Base-by-base conservation (phyloP, 176 grass and related monocot genomes). In the Typha latifolia region DNA sequence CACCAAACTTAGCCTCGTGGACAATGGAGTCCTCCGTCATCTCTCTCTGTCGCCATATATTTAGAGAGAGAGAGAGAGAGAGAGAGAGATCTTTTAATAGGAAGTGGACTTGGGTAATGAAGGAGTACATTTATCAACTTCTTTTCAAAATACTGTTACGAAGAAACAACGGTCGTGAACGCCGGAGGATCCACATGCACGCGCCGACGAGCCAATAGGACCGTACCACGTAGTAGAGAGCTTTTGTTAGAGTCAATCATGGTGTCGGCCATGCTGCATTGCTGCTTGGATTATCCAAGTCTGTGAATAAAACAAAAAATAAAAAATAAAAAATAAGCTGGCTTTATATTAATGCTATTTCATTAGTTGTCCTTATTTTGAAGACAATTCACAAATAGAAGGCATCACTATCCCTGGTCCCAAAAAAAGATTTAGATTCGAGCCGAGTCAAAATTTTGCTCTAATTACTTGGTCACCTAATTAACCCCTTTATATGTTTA, bases 61-160 rank as follows among this genome's bases (percentile, higher is more conserved):
- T 57, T 21, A 43, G 37, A 43, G 5, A 43, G 5, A 43, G 37
- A 43, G n/a, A 43, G 37, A 43, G 5, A 43, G 37, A 43, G 5
- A 43, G 37, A 43, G 5, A 43, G 5, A 43, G 37, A 43, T 43
- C 53, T 57, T 9, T 57, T 57, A 18, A 59, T 57, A 20, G 15
- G 8, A 20, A 57, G 52, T 57, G 52, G 52, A 57, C 53, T 68
- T 57, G 53, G 31, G 49, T 56, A 62, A 61, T 64, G 49, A 62
- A 50, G 51, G 64, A 78, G 52, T 51, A 21, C 64, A 61, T 63
- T 69, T 69, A 15, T 51, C 20, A 3, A 37, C 62, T 63, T 68
- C 34, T 29, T 59, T 50, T 32, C 3, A 5, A 47, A 15, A n/a
- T 2, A 51, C 6, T 9, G 12, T 23, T 52, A 13, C 24, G 22